Evolutionary conservation across 805 yeast species (phyloP).

Genomic region (Cyberlindnera xylosilytica): DNA sequence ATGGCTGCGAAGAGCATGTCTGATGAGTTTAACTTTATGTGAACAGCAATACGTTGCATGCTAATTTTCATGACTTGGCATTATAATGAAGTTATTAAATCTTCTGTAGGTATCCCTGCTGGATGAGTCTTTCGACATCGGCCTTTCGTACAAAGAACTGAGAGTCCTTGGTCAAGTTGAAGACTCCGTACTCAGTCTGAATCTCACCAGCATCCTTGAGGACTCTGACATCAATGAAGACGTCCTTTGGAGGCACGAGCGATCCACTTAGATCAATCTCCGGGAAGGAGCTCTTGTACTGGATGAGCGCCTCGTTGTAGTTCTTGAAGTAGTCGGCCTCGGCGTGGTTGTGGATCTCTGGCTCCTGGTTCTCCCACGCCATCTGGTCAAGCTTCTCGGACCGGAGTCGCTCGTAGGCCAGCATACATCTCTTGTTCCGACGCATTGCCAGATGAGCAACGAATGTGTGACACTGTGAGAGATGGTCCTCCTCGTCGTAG

Average conservation of each 20-base stretch:
- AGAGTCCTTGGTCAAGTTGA: constrained; percentile 87
- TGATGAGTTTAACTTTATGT: constrained; percentile 67
- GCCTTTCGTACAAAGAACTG: constrained; percentile 92
- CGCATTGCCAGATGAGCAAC: constrained; percentile 46
- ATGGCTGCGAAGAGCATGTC: constrained; percentile 59
- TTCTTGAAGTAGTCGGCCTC: constrained; percentile 77
- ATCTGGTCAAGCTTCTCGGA: constrained; percentile 62
- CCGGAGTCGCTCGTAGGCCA: constrained; percentile 78
- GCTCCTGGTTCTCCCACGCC: constrained; percentile 66
- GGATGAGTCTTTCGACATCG: constrained; percentile 90
- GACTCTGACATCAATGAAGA: constrained; percentile 92
- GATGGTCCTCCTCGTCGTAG: constrained; percentile 7
- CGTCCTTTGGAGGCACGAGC: constrained; percentile 86
- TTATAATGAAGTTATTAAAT: constrained; percentile 28
- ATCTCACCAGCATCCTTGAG: constrained; percentile 94
- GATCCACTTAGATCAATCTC: constrained; percentile 87
- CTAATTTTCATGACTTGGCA: neutral
- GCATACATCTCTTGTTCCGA: constrained; percentile 82
- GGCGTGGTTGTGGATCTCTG: constrained; percentile 61
- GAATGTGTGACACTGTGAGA: constrained; percentile 14
- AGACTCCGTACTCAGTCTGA: constrained; percentile 95
- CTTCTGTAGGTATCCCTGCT: constrained; percentile 88
- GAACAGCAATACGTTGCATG: constrained; percentile 2
- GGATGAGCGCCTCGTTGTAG: constrained; percentile 68
- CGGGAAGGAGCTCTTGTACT: constrained; percentile 72